Percentiles rank a stretch among this genome's conserved stretches.
phyloP scores from a whole-genome alignment of 306 rosid genomes.

The Dicorynia guianensis region DNA sequence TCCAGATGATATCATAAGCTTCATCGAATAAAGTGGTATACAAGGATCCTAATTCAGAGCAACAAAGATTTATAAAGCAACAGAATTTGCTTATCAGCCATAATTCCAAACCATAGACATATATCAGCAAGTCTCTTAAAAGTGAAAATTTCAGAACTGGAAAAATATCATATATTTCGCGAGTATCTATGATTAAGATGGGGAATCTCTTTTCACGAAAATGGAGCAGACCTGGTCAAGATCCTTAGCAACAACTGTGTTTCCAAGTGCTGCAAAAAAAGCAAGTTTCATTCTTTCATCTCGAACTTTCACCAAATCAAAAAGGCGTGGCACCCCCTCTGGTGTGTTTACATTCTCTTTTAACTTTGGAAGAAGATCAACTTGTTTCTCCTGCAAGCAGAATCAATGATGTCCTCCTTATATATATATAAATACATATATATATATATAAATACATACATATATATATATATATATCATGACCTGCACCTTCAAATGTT shows the following conservation, averaged over 20 bases:
- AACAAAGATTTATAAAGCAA: conserved; percentile 11
- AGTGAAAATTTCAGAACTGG: neutral
- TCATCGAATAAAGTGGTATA: neutral
- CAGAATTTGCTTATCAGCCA: neutral
- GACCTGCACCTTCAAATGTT: conserved; percentile 8
- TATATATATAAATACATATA: no score
- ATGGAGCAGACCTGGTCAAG: conserved; percentile 80
- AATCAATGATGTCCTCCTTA: neutral
- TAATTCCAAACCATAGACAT: conserved; percentile 14
- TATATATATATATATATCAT: conserved; percentile 1
- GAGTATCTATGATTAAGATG: conserved; percentile 8
- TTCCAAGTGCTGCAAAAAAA: conserved; percentile 76
- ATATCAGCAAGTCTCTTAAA: neutral
- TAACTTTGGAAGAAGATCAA: conserved; percentile 63
- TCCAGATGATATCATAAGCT: conserved; percentile 6
- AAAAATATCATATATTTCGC: conserved; percentile 2
- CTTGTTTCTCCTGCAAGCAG: conserved; percentile 84
- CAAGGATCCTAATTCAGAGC: conserved; percentile 24
- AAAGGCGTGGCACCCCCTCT: conserved; percentile 91
- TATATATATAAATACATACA: no score
- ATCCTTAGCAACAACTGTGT: conserved; percentile 87
- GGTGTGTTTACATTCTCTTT: conserved; percentile 74
- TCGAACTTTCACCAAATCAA: conserved; percentile 78
- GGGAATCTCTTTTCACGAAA: conserved; percentile 1
- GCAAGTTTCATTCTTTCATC: conserved; percentile 95